Evolutionary conservation across 2,329 filamentous ascomycete genomes (phyloP).

Genomic region (Trichoderma guizhouense): DNA sequence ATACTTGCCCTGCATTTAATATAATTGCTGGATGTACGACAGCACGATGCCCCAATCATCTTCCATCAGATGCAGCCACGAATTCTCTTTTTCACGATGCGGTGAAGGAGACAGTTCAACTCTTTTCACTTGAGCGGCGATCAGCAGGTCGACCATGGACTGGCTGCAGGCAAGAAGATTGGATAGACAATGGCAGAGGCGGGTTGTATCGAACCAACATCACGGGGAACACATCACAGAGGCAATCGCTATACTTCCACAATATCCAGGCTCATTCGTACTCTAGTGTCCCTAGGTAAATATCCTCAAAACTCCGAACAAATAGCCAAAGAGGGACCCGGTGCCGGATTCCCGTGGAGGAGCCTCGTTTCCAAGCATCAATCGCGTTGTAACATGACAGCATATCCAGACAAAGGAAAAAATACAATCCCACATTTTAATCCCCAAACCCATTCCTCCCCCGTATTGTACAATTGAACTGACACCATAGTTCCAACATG

Average conservation of each 20-base stretch:
- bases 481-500: conserved; percentile 15
- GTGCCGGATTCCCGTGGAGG: background rate
- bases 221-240: background rate
- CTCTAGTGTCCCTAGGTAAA: conserved; percentile 22
- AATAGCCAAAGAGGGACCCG: conserved; percentile 5
- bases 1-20: background rate
- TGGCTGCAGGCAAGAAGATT: background rate
- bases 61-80: background rate
- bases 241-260: background rate
- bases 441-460: conserved; percentile 14
- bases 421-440: conserved; percentile 7
- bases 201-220: background rate
- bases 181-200: background rate
- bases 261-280: conserved; percentile 22
- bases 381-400: conserved; percentile 7
- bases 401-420: conserved; percentile 11
- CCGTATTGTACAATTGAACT: conserved; percentile 19
- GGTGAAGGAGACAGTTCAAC: background rate
- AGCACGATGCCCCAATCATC: background rate
- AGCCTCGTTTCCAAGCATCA: conserved; percentile 14
- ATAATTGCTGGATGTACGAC: background rate
- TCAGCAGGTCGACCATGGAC: background rate
- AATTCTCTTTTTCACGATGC: background rate
- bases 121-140: background rate
- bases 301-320: conserved; percentile 19